Evolutionary conservation across 345 rosid genomes (phyloP).

Genomic region (Eucalyptus erythrocorys): DNA sequence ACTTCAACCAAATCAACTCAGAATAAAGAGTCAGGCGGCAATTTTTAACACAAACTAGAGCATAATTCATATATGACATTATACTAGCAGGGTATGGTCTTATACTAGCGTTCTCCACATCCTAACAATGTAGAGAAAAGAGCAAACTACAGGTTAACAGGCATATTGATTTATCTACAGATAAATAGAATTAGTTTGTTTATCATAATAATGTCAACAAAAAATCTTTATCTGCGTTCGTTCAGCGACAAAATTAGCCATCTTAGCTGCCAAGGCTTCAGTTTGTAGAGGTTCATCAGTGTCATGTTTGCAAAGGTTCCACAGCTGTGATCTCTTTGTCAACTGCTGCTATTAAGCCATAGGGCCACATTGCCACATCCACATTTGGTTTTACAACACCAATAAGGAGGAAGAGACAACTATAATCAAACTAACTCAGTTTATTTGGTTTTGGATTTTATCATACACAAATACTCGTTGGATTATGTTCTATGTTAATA

Average conservation of each 20-base stretch:
- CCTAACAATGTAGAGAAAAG: neutral
- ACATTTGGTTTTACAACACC: neutral
- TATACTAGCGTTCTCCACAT: neutral
- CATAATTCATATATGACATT: neutral
- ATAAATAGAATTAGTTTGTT: neutral
- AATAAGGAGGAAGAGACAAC: neutral
- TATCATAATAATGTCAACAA: neutral
- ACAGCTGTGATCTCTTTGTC: neutral
- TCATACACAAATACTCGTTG: neutral
- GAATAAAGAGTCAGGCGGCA: neutral
- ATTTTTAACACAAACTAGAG: neutral
- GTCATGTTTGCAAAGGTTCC: neutral
- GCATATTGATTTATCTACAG: neutral
- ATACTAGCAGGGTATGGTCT: neutral
- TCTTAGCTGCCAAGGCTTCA: neutral
- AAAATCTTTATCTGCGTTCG: neutral
- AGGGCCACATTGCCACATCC: neutral
- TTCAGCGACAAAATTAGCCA: neutral
- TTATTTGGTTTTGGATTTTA: neutral
- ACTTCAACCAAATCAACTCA: neutral
- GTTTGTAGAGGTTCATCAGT: neutral
- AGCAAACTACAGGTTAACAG: neutral
- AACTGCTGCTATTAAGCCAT: neutral
- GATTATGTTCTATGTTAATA: neutral
- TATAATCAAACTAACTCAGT: neutral